Conservation (phyloP, 1,284 basidiomycete genomes). For the Porphyrellus sp. region DNA sequence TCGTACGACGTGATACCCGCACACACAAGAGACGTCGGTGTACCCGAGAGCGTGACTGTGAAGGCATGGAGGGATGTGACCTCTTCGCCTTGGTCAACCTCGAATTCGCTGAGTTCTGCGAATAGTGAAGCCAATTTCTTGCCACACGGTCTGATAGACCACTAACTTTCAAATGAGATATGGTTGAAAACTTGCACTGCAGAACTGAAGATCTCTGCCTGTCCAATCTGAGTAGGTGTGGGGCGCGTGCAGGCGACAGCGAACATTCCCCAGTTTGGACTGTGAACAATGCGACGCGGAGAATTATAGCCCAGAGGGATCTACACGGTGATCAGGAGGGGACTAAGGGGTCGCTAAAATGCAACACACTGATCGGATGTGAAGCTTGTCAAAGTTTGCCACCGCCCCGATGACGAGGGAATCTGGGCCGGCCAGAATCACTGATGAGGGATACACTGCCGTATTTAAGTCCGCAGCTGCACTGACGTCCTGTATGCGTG, state of each 20-base stretch:
- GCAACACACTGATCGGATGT: conserved; percentile 69
- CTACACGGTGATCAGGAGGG: conserved; percentile 39
- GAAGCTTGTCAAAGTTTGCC: conserved; percentile 74
- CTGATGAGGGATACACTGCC: conserved; percentile 45
- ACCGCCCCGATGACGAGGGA: conserved; percentile 65
- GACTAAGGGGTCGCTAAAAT: neutral
- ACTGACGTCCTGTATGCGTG: conserved; percentile 52
- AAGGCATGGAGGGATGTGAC: conserved; percentile 54
- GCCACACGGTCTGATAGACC: neutral
- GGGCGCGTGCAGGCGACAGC: conserved; percentile 60
- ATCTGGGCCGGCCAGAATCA: conserved; percentile 56
- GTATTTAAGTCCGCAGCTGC: conserved; percentile 55
- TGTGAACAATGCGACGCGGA: conserved; percentile 61
- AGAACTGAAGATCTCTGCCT: conserved; percentile 47
- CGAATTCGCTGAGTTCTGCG: conserved; percentile 53
- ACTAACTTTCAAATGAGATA: conserved; percentile 57
- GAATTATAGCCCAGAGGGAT: conserved; percentile 65
- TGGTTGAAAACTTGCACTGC: conserved; percentile 70
- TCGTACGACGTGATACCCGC: conserved; percentile 57
- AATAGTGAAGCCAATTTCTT: conserved; percentile 8
- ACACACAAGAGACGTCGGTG: conserved; percentile 47
- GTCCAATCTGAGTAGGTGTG: conserved; percentile 54
- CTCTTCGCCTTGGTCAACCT: conserved; percentile 54
- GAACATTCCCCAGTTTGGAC: conserved; percentile 52
- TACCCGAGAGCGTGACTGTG: conserved; percentile 31